phyloP scores from a whole-genome alignment of 805 yeast species.

The Saturnispora zaruensis region DNA sequence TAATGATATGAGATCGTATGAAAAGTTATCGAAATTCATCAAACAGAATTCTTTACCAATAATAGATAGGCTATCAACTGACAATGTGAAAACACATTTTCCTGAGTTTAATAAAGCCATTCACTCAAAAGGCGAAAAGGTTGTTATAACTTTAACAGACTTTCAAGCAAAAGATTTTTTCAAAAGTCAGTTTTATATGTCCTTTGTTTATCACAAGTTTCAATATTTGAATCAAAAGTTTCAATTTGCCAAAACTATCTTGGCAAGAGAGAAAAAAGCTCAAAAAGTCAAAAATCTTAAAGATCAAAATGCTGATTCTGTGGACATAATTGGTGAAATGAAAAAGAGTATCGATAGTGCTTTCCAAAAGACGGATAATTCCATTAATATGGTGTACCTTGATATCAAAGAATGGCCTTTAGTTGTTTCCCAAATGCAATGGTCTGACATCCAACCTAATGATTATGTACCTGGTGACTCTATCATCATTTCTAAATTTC shows the following conservation, averaged over 20 bases:
- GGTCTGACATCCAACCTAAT: slow-evolving; percentile 31
- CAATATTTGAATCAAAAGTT: slow-evolving; percentile 30
- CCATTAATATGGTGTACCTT: slow-evolving; percentile 37
- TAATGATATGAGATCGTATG: slow-evolving; percentile 48
- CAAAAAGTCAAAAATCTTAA: slow-evolving; percentile 37
- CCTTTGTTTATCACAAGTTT: slow-evolving; percentile 41
- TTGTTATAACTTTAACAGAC: slow-evolving; percentile 42
- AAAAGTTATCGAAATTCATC: slow-evolving; percentile 43
- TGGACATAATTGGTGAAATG: slow-evolving; percentile 39
- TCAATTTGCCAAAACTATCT: slow-evolving; percentile 30
- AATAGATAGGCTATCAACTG: slow-evolving; percentile 42
- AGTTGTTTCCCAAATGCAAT: slow-evolving; percentile 20
- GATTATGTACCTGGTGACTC: slow-evolving; percentile 45
- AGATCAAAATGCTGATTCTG: slow-evolving; percentile 34
- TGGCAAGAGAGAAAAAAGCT: slow-evolving; percentile 30
- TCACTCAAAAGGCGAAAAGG: slow-evolving; percentile 33
- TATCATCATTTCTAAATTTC: slow-evolving; percentile 39
- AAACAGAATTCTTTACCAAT: slow-evolving; percentile 41
- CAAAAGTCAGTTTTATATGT: slow-evolving; percentile 23
- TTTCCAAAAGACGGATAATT: slow-evolving; percentile 25
- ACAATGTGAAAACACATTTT: slow-evolving; percentile 31
- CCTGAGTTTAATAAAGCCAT: slow-evolving; percentile 19
- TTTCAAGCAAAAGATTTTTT: slow-evolving; percentile 25
- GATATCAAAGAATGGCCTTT: slow-evolving; percentile 34
- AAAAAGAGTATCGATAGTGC: slow-evolving; percentile 43